Conservation (phyloP, 225 moss, liverwort and hornwort genomes). For the Ulota crispa region DNA sequence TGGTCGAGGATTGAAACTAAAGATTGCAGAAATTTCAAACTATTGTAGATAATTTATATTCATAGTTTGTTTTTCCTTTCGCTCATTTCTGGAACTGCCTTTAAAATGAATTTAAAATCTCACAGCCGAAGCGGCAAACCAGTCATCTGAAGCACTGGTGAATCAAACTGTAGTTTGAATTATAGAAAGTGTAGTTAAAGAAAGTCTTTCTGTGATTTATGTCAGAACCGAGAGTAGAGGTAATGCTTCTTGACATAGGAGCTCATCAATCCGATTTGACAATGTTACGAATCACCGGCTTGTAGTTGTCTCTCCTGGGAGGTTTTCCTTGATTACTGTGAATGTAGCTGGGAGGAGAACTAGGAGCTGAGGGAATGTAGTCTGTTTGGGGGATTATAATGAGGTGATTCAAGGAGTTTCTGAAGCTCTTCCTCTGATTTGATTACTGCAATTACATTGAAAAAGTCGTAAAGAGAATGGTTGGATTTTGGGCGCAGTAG, state of each 20-base stretch:
- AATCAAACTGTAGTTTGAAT: background rate
- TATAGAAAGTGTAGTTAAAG: background rate
- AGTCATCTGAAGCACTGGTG: background rate
- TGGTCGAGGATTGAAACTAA: background rate
- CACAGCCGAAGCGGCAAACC: background rate
- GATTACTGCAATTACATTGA: background rate
- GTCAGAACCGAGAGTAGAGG: background rate
- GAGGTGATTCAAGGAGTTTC: background rate
- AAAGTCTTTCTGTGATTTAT: background rate
- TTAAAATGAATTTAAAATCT: background rate
- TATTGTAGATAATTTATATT: background rate
- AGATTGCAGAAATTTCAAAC: background rate
- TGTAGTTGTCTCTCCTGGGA: background rate
- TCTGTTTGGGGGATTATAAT: conserved; percentile 5
- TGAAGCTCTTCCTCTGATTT: conserved; percentile 12
- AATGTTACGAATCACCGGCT: background rate
- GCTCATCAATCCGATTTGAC: background rate
- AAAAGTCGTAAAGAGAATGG: background rate
- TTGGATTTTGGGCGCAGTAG: background rate
- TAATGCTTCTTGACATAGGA: background rate
- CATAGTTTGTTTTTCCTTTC: background rate
- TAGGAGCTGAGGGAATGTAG: background rate
- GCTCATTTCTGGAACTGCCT: background rate
- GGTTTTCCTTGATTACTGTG: background rate
- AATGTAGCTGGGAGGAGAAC: background rate